Conservation (phyloP, 73 alveolate genomes). For the Paramecium caudatum region DNA sequence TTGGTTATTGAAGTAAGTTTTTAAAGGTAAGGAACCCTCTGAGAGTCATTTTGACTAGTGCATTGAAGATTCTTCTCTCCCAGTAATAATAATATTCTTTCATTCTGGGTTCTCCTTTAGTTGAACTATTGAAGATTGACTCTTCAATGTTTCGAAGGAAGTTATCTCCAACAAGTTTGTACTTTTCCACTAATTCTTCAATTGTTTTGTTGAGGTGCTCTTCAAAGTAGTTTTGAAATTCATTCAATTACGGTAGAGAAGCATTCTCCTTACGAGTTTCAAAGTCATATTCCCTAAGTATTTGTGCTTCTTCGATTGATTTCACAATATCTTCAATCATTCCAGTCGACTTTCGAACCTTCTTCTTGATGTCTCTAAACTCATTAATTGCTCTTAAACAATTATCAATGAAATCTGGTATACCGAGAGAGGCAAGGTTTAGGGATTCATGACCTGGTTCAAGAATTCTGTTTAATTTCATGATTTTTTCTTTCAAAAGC, state of each 20-base stretch:
- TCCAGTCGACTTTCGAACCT: constrained; percentile 68
- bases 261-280: constrained; percentile 73
- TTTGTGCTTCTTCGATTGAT: constrained; percentile 40
- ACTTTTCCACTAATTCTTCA: constrained; percentile 92
- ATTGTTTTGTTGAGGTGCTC: constrained; percentile 91
- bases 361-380: constrained; percentile 90
- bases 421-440: constrained; percentile 97
- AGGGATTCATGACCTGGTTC: constrained; percentile 94
- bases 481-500: constrained; percentile 85
- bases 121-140: constrained; percentile 92
- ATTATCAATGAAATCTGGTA: constrained; percentile 94
- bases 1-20: constrained; percentile 80
- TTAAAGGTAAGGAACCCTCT: constrained; percentile 90
- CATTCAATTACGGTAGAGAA: constrained; percentile 73
- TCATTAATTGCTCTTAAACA: constrained; percentile 94
- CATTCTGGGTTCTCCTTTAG: constrained; percentile 96
- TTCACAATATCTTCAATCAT: constrained; percentile 73
- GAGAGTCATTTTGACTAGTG: constrained; percentile 97
- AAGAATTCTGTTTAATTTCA: constrained; percentile 79
- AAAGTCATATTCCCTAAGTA: constrained; percentile 68
- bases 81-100: constrained; percentile 96
- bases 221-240: constrained; percentile 96
- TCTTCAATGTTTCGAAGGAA: constrained; percentile 97
- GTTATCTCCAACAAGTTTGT: constrained; percentile 90
- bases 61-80: constrained; percentile 99